Conservation (phyloP, 2,329 filamentous ascomycete species). For the Fusarium denticulatum region DNA sequence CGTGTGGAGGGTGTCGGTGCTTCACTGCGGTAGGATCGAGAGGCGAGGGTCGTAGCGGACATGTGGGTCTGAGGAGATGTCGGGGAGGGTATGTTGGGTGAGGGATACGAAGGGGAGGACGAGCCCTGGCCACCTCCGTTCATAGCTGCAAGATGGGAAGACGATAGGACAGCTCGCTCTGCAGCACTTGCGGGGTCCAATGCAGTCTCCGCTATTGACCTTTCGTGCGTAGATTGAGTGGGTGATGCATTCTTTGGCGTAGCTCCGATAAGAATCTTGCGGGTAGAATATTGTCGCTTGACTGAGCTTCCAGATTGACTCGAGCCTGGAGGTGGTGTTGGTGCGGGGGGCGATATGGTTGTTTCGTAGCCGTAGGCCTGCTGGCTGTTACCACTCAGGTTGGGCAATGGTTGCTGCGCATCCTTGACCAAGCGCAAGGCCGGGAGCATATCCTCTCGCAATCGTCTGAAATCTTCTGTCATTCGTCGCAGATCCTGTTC, state of each 20-base stretch:
- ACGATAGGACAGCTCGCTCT: constrained; percentile 72
- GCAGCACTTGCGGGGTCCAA: constrained; percentile 76
- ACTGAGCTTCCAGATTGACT: constrained; percentile 60
- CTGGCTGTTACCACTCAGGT: constrained; percentile 51
- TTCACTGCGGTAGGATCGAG: constrained; percentile 69
- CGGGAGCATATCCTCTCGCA: constrained; percentile 91
- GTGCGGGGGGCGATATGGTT: constrained; percentile 63
- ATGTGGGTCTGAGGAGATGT: constrained; percentile 71
- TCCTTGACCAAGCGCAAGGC: constrained; percentile 92
- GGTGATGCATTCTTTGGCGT: constrained; percentile 82
- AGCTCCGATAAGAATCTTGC: constrained; percentile 76
- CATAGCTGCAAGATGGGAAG: constrained; percentile 75
- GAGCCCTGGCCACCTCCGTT: constrained; percentile 68
- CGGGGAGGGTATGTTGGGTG: constrained; percentile 75
- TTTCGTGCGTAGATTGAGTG: constrained; percentile 76
- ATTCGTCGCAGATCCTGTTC: constrained; percentile 86
- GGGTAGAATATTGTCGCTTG: constrained; percentile 78
- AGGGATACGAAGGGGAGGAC: constrained; percentile 66
- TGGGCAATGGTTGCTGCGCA: constrained; percentile 85
- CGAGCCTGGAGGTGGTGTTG: constrained; percentile 64
- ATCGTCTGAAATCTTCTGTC: constrained; percentile 85
- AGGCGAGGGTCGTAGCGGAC: constrained; percentile 66
- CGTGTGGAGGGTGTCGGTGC: constrained; percentile 64
- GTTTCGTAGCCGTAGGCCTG: constrained; percentile 62
- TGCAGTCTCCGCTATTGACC: constrained; percentile 69